Conservation (phyloP, 2,329 filamentous ascomycete genomes). For the Diaporthe velutina region DNA sequence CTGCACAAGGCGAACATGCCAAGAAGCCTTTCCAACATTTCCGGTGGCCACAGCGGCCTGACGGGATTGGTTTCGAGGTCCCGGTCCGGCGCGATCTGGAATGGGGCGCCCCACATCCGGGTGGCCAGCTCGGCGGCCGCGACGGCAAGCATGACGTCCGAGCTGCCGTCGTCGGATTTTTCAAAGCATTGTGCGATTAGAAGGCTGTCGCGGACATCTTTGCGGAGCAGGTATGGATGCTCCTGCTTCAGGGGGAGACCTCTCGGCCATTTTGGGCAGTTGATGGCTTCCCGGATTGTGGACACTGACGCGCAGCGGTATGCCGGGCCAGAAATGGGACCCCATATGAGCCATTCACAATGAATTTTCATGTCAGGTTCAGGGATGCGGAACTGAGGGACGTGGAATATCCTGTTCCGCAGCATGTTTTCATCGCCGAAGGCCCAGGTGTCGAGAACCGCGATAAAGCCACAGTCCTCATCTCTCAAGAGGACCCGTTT, state of each 20-base stretch:
- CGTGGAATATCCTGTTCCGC: not conserved
- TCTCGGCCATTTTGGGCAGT: not conserved
- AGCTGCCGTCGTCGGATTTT: not conserved
- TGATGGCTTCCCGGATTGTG: not conserved
- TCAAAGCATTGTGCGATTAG: not conserved
- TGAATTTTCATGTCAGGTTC: no score
- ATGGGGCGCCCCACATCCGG: not conserved
- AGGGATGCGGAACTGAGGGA: not conserved
- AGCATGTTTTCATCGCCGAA: not conserved
- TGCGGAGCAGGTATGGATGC: not conserved
- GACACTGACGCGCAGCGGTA: not conserved
- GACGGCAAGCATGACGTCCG: not conserved
- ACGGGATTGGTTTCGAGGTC: not conserved
- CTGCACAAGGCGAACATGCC: not conserved
- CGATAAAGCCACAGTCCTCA: not conserved
- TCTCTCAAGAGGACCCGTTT: not conserved
- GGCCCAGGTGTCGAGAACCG: constrained; percentile 3
- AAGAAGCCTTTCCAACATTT: not conserved
- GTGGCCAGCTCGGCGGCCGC: not conserved
- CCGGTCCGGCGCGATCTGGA: not conserved
- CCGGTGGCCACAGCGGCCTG: not conserved
- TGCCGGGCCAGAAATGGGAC: not conserved
- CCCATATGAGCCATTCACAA: constrained; percentile 10
- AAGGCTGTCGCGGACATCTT: not conserved
- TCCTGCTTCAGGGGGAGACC: no score